Conservation (phyloP, 345 rosid genomes). For the Brassica napus region Da-Ae NC_063436.1:4662501-4663000, state of each 20-base stretch:
- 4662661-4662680: conserved; percentile 77
- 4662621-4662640: conserved; percentile 86
- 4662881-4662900: conserved; percentile 69
- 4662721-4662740: conserved; percentile 68
- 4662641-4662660: conserved; percentile 66
- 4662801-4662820: conserved; percentile 62
- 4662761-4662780: conserved; percentile 84
- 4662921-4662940: conserved; percentile 34
- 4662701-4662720: conserved; percentile 73
- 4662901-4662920: conserved; percentile 83
- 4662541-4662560: conserved; percentile 86
- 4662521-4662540: conserved; percentile 79
- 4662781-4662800: conserved; percentile 72
- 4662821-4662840: conserved; percentile 65
- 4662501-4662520: conserved; percentile 67
- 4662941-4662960: conserved; percentile 1
- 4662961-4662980: too few species aligned
- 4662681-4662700: conserved; percentile 78
- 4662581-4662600: conserved; percentile 79
- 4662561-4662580: conserved; percentile 75
- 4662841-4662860: conserved; percentile 89
- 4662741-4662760: conserved; percentile 69
- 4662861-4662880: conserved; percentile 87
- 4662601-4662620: conserved; percentile 80
- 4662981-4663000: not conserved